Percentiles rank a stretch among this genome's conserved stretches.
These are phyloP conservation scores for Malus orientalis DNA, from an alignment of 306 rosid genomes.

Conservation along the genomic window DNA sequence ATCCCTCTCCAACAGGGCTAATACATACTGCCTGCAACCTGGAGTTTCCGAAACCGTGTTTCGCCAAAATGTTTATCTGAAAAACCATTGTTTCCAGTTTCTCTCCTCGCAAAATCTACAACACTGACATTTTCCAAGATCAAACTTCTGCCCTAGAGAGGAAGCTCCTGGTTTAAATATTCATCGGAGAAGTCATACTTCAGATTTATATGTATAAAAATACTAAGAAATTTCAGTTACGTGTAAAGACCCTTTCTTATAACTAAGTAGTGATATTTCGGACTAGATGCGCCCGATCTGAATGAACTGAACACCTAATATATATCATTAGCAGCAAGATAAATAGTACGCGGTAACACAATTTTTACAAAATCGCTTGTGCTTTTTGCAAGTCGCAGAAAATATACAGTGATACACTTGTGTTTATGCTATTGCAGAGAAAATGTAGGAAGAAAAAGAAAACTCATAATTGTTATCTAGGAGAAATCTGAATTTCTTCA, in stretches of 20 bases:
- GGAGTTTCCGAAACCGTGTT: neutral
- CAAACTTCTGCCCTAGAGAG: neutral
- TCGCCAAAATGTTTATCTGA: too few species aligned
- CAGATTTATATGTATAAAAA: neutral
- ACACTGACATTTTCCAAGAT: neutral
- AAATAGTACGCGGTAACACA: neutral
- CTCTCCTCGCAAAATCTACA: neutral
- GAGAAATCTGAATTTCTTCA: neutral
- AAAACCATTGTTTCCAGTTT: neutral
- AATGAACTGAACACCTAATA: neutral
- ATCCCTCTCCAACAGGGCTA: slow-evolving; percentile 18
- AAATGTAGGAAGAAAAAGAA: neutral
- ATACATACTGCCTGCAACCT: neutral
- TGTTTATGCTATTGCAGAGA: slow-evolving; percentile 1
- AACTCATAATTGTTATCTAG: neutral
- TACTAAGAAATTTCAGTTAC: too few species aligned
- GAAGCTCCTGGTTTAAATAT: neutral
- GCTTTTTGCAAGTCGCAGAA: slow-evolving; percentile 5
- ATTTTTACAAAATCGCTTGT: slow-evolving; percentile 2
- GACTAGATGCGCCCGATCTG: neutral
- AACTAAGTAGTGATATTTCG: neutral
- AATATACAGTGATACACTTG: slow-evolving; percentile 1
- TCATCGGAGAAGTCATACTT: neutral
- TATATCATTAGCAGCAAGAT: neutral
- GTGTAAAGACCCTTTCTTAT: neutral